phyloP scores from a whole-genome alignment of 2,329 filamentous ascomycete genomes.

The Tolypocladium tropicale region DNA sequence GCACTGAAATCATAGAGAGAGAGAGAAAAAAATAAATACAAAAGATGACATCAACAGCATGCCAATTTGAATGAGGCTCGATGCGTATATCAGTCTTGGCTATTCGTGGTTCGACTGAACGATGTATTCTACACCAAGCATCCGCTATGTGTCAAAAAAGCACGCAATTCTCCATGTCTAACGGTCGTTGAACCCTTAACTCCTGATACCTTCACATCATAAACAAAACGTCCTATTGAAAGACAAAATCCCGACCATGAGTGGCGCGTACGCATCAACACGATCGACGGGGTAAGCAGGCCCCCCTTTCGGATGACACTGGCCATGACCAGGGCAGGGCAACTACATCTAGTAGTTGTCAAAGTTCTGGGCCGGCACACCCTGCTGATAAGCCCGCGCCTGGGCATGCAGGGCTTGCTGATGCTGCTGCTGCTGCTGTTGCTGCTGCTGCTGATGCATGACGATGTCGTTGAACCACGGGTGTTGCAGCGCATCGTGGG shows the following conservation, averaged over 20 bases:
- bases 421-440: constrained; percentile 22
- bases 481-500: constrained; percentile 76
- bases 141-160: not conserved
- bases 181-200: not conserved
- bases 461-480: constrained; percentile 81
- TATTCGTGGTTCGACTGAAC: not conserved
- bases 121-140: not conserved
- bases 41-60: not conserved
- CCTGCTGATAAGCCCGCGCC: constrained; percentile 27
- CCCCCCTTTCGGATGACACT: not conserved
- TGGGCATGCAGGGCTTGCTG: constrained; percentile 30
- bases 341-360: constrained; percentile 21
- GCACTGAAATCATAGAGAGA: constrained; percentile 13
- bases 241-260: not conserved
- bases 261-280: not conserved
- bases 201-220: not conserved
- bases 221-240: not conserved
- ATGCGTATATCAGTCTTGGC: not conserved
- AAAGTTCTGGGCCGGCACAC: constrained; percentile 27
- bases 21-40: no score
- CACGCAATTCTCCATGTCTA: not conserved
- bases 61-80: not conserved
- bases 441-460: constrained; percentile 41
- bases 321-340: not conserved
- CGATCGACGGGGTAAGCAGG: not conserved